Evolutionary conservation across 441 rosid genomes (phyloP).

Genomic region (Aquilaria agallochum): DNA sequence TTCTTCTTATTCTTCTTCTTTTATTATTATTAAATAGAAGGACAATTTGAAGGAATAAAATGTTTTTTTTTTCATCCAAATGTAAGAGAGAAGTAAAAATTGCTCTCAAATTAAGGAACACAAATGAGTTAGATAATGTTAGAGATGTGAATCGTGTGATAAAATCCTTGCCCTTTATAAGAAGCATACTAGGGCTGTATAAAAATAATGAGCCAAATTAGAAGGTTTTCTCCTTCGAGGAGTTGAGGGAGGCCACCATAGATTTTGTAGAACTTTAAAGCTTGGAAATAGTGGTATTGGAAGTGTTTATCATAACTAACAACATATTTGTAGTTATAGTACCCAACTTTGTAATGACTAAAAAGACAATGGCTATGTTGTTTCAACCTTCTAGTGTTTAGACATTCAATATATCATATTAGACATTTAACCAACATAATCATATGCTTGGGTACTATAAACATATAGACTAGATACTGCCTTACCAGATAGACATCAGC

Average conservation of each 20-base stretch:
- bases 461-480: no score
- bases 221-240: conserved; percentile 29
- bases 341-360: no score
- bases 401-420: no score
- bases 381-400: no score
- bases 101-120: conserved; percentile 21
- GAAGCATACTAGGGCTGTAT: conserved; percentile 38
- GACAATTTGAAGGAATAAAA: conserved; percentile 19
- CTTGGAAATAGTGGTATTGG: conserved; percentile 50
- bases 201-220: conserved; percentile 32
- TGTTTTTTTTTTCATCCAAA: conserved; percentile 26
- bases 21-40: no score
- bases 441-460: no score
- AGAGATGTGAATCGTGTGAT: conserved; percentile 13
- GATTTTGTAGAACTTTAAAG: conserved; percentile 30
- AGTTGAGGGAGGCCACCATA: conserved; percentile 33
- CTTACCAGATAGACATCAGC: no score
- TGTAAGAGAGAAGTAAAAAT: conserved; percentile 13
- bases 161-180: conserved; percentile 31
- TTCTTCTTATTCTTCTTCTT: no score
- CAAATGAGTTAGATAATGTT: conserved; percentile 10
- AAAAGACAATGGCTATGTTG: no score
- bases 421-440: no score
- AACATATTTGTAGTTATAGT: no score
- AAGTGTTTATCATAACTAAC: conserved; percentile 24